A percentile compares a stretch with the other conserved stretches of the same genome.
Evolutionary conservation across 129 eudicot genomes (phyloP).

Genomic region (Flaveria trinervia): DNA sequence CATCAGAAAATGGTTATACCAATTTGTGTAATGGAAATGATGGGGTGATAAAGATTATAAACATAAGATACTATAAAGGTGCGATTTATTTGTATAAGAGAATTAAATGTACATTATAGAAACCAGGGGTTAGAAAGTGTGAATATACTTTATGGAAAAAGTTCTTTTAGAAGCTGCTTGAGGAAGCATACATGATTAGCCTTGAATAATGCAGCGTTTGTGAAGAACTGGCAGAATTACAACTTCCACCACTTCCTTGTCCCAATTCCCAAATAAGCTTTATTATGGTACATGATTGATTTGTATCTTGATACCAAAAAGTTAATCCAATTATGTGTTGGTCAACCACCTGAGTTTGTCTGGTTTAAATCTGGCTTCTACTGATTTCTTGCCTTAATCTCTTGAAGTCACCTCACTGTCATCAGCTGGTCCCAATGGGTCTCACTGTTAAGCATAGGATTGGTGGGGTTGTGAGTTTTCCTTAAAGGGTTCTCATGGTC

Average conservation of each 20-base stretch:
- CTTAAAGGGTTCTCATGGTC: background rate
- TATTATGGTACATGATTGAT: background rate
- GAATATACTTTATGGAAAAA: background rate
- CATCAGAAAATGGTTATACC: background rate
- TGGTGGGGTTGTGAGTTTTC: background rate
- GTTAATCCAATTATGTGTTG: background rate
- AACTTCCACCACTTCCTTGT: background rate
- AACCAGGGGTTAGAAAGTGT: background rate
- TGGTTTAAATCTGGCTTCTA: background rate
- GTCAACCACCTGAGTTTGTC: background rate
- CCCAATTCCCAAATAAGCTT: background rate
- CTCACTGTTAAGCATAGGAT: background rate
- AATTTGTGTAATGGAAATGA: constrained; percentile 6
- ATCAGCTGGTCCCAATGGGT: background rate
- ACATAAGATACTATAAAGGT: background rate
- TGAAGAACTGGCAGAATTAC: constrained; percentile 10
- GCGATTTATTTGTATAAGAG: background rate
- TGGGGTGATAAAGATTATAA: constrained; percentile 2
- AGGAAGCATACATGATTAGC: background rate
- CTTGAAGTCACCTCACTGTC: background rate
- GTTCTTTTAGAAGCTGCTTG: constrained; percentile 4
- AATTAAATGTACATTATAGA: background rate
- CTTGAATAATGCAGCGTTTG: constrained; percentile 2
- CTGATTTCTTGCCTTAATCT: background rate
- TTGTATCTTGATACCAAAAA: constrained; percentile 10